Evolutionary conservation across 1,284 basidiomycete species (phyloP).

Genomic region (Papiliotrema nemorosa): DNA sequence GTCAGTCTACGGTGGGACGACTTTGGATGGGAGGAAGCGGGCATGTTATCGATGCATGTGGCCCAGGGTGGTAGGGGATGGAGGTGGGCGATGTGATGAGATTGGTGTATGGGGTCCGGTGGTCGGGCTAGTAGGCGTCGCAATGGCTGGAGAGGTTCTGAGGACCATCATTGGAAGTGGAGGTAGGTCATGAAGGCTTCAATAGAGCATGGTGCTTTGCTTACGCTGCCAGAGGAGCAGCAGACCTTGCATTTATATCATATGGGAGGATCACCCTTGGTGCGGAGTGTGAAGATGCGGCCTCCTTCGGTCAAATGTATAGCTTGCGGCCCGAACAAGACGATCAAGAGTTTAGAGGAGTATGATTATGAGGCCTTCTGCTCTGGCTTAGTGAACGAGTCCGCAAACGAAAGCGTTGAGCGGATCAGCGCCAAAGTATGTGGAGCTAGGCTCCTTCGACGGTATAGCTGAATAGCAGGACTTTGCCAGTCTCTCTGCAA

Average conservation of each 20-base stretch:
- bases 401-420: conserved; percentile 36
- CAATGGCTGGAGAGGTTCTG: conserved; percentile 88
- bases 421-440: conserved; percentile 27
- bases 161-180: conserved; percentile 71
- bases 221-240: conserved; percentile 13
- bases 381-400: conserved; percentile 49
- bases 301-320: conserved; percentile 48
- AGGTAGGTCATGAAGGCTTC: conserved; percentile 53
- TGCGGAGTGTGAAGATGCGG: conserved; percentile 77
- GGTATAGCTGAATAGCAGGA: conserved; percentile 15
- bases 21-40: conserved; percentile 51
- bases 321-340: conserved; percentile 34
- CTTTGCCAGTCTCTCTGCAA: too few species aligned
- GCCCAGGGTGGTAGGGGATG: conserved; percentile 64
- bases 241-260: conserved; percentile 30
- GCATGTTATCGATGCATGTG: conserved; percentile 96
- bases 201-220: too few species aligned
- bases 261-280: conserved; percentile 55
- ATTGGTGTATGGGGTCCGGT: conserved; percentile 85
- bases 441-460: background rate
- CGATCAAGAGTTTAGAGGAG: conserved; percentile 25
- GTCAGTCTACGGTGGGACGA: conserved; percentile 59
- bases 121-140: conserved; percentile 83
- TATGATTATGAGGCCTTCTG: conserved; percentile 75
- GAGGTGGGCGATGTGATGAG: conserved; percentile 78